Evolutionary conservation across 805 yeast genomes (phyloP), one percentile per base, ranked within the genome.

Genomic region (baker's yeast (Saccharomyces cerevisiae)): DNA sequence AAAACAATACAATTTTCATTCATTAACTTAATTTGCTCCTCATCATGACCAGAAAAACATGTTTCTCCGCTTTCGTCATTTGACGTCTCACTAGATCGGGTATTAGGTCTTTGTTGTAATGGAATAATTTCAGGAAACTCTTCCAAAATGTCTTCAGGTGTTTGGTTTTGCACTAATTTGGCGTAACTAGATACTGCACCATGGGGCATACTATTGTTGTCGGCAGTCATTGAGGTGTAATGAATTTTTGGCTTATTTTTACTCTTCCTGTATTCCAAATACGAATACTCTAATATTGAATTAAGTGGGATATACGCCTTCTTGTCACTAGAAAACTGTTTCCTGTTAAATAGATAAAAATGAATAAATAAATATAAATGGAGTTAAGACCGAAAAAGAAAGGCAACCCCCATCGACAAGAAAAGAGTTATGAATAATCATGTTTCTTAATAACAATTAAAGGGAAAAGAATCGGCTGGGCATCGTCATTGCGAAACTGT

Each of bases 1-100:
- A 91, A 75, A 1, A 92, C 97, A 56, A 94, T 90, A 72, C 99
- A 94, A 58, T 91, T 83, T 71, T 94, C 99, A 62, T 91, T 96
- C 99, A 94, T 94, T 57, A 94, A 77, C 66, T 83, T 81, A 70
- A 94, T 89, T 72, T 94, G 99, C 70, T 92, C 98, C 67, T 84
- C 86, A 70, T 94, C 96, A 61, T 91, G 94, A 6, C 97, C 97
- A 4, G 75, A 76, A 59, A 36, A 91, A 88, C 73, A 9, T 70
- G 76, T 26, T 5, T 27, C 52, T 17, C 48, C 47, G 17, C 73
- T 74, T 36, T 67, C 65, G 5, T 62, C 67, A 26, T 62, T 64
- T 55, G 62, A 68, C 46, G 60, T 66, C 21, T 61, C 73, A 60
- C 65, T 77, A 46, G 70, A 73, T 63, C 66, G 75, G 27, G 83